Conservation (phyloP, 352 stramenopile genomes). For the Phytophthora multivora region DNA sequence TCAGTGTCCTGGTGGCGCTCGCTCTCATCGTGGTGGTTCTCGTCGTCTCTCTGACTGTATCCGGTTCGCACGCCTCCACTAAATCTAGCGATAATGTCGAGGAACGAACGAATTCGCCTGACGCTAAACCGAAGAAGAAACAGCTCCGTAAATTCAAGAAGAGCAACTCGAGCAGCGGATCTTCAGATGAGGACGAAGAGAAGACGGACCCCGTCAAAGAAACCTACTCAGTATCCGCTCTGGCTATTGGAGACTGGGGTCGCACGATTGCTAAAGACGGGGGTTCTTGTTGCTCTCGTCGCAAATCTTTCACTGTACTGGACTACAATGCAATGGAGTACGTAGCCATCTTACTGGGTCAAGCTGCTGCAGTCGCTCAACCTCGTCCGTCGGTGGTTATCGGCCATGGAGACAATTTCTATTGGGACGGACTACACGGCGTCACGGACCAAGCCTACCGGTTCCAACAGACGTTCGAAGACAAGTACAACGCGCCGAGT, state of each 20-base stretch:
- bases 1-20: slow-evolving; percentile 40
- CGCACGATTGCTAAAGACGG: slow-evolving; percentile 62
- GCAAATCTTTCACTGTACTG: slow-evolving; percentile 58
- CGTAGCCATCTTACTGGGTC: slow-evolving; percentile 57
- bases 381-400: slow-evolving; percentile 49
- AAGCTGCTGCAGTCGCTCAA: slow-evolving; percentile 38
- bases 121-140: slow-evolving; percentile 2
- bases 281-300: slow-evolving; percentile 67
- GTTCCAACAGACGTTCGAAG: slow-evolving; percentile 83
- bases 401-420: slow-evolving; percentile 82
- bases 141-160: slow-evolving; percentile 26
- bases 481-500: slow-evolving; percentile 56
- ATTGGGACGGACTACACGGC: slow-evolving; percentile 75
- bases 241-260: slow-evolving; percentile 82
- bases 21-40: slow-evolving; percentile 50
- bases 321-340: slow-evolving; percentile 81
- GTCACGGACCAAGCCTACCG: slow-evolving; percentile 62
- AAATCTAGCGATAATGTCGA: slow-evolving; percentile 10
- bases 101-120: slow-evolving; percentile 1
- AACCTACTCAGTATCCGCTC: slow-evolving; percentile 54
- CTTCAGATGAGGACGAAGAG: slow-evolving; percentile 35
- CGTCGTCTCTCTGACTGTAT: slow-evolving; percentile 51
- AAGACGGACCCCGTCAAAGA: slow-evolving; percentile 38
- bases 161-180: slow-evolving; percentile 23
- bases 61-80: slow-evolving; percentile 26